phyloP scores from a whole-genome alignment of 495 filamentous ascomycete species.

The Amniculicola lignicola region DNA sequence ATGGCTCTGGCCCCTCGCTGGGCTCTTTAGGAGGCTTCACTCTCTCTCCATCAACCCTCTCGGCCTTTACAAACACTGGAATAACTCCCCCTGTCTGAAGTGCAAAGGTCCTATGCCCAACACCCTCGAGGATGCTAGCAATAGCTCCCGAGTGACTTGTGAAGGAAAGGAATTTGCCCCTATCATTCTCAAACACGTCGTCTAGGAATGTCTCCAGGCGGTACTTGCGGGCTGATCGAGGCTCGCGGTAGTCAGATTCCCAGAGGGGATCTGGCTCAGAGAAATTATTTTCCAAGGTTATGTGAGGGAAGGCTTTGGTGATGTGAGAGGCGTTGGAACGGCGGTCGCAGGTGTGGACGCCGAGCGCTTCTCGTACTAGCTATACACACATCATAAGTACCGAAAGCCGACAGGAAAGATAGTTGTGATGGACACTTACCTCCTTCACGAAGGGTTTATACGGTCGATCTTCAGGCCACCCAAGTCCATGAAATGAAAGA shows the following conservation, averaged over 20 bases:
- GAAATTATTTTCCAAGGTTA: constrained; percentile 61
- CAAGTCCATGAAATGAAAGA: constrained; percentile 29
- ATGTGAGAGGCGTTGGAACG: constrained; percentile 60
- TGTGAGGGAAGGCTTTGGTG: constrained; percentile 48
- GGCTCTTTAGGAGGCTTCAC: constrained; percentile 17
- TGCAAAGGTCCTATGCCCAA: constrained; percentile 37
- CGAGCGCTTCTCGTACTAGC: constrained; percentile 64
- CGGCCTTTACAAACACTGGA: constrained; percentile 41
- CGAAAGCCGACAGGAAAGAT: neutral
- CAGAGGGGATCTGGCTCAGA: constrained; percentile 41
- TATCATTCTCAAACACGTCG: constrained; percentile 60
- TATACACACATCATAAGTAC: neutral
- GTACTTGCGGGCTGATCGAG: constrained; percentile 50
- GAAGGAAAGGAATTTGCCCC: constrained; percentile 39
- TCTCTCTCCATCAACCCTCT: constrained; percentile 30
- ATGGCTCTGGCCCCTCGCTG: constrained; percentile 21
- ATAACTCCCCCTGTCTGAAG: constrained; percentile 41
- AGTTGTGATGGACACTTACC: constrained; percentile 22
- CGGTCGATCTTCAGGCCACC: constrained; percentile 18
- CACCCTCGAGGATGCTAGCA: constrained; percentile 33
- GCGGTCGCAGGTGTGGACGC: constrained; percentile 78
- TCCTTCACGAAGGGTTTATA: constrained; percentile 38
- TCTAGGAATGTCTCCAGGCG: constrained; percentile 59
- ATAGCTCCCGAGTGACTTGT: constrained; percentile 42
- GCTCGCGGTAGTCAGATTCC: constrained; percentile 38